Conservation (phyloP, 179 eudicot genomes). For the Silene coronaria region DNA sequence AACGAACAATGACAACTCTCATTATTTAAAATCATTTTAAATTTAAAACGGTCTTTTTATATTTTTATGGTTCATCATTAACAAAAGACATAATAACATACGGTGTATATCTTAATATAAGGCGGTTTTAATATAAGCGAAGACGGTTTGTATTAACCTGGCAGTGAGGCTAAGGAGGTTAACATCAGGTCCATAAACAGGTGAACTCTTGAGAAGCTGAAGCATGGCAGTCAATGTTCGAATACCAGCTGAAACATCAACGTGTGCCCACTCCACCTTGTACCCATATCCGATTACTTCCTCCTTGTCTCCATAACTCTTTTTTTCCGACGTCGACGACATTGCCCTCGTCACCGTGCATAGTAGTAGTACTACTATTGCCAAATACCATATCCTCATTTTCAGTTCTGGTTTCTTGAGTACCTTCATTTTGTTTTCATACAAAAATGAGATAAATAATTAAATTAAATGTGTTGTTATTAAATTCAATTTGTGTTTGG, state of each 20-base stretch:
- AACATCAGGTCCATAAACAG: constrained; percentile 35
- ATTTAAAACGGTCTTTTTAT: too few species aligned
- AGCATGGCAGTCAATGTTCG: constrained; percentile 26
- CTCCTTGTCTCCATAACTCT: background rate
- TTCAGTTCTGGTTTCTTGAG: too few species aligned
- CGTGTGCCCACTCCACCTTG: constrained; percentile 20
- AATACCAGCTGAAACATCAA: constrained; percentile 12
- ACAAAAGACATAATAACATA: too few species aligned
- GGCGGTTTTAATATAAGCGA: too few species aligned
- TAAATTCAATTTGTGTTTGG: too few species aligned
- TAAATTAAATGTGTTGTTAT: too few species aligned
- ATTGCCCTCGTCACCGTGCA: background rate
- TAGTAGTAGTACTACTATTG: background rate
- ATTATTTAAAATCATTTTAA: too few species aligned
- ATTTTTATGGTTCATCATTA: too few species aligned
- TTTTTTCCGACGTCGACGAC: background rate
- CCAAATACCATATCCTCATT: background rate
- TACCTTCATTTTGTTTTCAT: too few species aligned
- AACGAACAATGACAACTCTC: too few species aligned
- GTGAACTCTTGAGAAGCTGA: constrained; percentile 18
- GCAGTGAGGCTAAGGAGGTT: constrained; percentile 33
- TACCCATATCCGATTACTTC: constrained; percentile 30
- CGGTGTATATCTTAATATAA: too few species aligned
- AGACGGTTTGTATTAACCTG: constrained; percentile 17
- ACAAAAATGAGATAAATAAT: too few species aligned